These are phyloP conservation scores for Rubia peregrina DNA, from an alignment of 305 asterid genomes.

Conservation along the genomic window DNA sequence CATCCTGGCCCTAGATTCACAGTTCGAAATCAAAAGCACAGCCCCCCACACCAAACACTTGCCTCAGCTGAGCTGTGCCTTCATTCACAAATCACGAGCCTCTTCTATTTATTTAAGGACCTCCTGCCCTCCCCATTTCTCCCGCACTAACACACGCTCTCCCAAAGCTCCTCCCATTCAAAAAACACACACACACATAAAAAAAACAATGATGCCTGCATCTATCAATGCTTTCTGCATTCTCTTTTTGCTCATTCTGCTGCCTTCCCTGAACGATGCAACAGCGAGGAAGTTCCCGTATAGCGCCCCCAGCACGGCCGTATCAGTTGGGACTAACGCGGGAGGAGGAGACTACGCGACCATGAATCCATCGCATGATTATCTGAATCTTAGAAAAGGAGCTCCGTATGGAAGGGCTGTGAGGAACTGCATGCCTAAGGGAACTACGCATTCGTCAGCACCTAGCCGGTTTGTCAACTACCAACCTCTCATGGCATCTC, in stretches of 20 bases:
- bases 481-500: slow-evolving; percentile 37
- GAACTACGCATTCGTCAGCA: slow-evolving; percentile 59
- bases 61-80: slow-evolving; percentile 28
- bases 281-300: slow-evolving; percentile 29
- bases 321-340: slow-evolving; percentile 11
- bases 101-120: slow-evolving; percentile 56
- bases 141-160: not conserved
- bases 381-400: slow-evolving; percentile 22
- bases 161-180: slow-evolving; percentile 7
- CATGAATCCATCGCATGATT: slow-evolving; percentile 27
- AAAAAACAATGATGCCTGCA: not conserved
- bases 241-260: slow-evolving; percentile 28
- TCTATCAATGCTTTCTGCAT: slow-evolving; percentile 10
- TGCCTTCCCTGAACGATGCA: slow-evolving; percentile 25
- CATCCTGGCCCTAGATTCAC: slow-evolving; percentile 34
- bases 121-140: slow-evolving; percentile 17
- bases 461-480: slow-evolving; percentile 76
- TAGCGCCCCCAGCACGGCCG: slow-evolving; percentile 57
- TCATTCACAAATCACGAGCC: slow-evolving; percentile 32
- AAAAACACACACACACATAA: not conserved
- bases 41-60: slow-evolving; percentile 17
- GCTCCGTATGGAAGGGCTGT: slow-evolving; percentile 31
- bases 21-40: slow-evolving; percentile 19
- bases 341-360: slow-evolving; percentile 16
- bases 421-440: slow-evolving; percentile 69